phyloP scores from a whole-genome alignment of 345 rosid species.

The Populus simonii region DNA sequence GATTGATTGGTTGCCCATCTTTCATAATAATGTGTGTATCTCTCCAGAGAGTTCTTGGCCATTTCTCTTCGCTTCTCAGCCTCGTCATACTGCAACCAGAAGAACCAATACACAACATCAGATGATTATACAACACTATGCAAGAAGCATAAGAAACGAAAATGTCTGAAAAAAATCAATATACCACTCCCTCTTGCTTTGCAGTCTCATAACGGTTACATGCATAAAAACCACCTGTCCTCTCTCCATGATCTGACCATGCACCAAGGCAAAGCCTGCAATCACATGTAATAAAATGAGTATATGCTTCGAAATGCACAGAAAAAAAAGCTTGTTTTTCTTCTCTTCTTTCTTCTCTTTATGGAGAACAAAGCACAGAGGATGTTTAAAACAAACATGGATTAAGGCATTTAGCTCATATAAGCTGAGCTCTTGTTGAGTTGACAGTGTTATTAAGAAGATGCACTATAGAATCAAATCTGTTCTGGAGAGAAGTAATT shows the following conservation, averaged over 20 bases:
- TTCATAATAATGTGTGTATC: conserved; percentile 87
- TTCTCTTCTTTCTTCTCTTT: neutral
- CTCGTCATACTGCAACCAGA: conserved; percentile 57
- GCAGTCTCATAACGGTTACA: conserved; percentile 82
- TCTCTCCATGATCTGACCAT: conserved; percentile 77
- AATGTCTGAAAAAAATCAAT: neutral
- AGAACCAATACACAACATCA: neutral
- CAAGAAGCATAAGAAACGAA: neutral
- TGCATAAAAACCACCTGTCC: conserved; percentile 77
- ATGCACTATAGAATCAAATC: neutral
- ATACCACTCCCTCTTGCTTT: conserved; percentile 85
- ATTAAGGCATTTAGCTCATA: neutral
- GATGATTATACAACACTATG: neutral
- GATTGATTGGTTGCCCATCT: conserved; percentile 88
- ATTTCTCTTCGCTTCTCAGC: conserved; percentile 81
- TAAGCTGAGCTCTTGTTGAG: neutral
- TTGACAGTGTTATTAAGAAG: neutral
- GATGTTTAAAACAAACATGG: neutral
- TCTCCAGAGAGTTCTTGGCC: conserved; percentile 85
- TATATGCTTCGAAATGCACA: neutral
- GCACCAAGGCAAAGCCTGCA: conserved; percentile 80
- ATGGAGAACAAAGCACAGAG: neutral
- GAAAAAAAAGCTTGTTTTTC: neutral
- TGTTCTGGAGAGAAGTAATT: neutral
- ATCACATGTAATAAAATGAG: conserved; percentile 16